Conservation (phyloP, 2,329 filamentous ascomycete genomes). For the Stemphylium beticola region DNA sequence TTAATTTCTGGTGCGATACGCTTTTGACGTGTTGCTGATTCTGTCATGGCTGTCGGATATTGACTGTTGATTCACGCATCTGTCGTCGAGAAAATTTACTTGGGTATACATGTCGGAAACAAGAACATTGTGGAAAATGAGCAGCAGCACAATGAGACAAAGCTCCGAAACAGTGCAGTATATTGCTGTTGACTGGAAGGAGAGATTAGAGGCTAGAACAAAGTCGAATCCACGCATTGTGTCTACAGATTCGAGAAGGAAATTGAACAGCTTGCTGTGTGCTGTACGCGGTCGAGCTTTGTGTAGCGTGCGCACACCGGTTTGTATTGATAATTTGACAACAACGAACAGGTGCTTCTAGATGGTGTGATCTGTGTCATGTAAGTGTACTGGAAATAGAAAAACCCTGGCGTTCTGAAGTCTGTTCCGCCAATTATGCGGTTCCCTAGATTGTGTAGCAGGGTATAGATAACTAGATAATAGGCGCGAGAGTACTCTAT, state of each 20-base stretch:
- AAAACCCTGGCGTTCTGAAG: no score
- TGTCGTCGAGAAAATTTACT: not conserved
- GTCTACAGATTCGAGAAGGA: not conserved
- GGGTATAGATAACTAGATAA: no score
- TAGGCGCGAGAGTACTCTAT: no score
- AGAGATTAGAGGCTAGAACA: slow-evolving; percentile 6
- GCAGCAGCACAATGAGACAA: slow-evolving; percentile 19
- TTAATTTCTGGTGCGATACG: slow-evolving; percentile 1
- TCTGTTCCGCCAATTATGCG: no score
- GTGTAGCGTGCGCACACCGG: not conserved
- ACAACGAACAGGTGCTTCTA: no score
- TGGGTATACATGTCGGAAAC: slow-evolving; percentile 7
- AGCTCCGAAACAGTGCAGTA: slow-evolving; percentile 9
- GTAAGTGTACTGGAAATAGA: no score
- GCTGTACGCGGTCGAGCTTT: not conserved
- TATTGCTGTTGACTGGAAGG: not conserved
- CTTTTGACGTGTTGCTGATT: slow-evolving; percentile 8
- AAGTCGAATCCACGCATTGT: slow-evolving; percentile 13
- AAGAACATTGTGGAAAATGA: slow-evolving; percentile 15
- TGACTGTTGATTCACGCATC: not conserved
- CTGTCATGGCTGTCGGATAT: slow-evolving; percentile 8
- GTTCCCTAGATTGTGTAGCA: no score
- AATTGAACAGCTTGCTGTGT: not conserved
- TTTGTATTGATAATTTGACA: no score
- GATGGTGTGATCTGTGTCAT: no score